Conservation (phyloP, 306 rosid species). For the Gastrolobium villosum region DNA sequence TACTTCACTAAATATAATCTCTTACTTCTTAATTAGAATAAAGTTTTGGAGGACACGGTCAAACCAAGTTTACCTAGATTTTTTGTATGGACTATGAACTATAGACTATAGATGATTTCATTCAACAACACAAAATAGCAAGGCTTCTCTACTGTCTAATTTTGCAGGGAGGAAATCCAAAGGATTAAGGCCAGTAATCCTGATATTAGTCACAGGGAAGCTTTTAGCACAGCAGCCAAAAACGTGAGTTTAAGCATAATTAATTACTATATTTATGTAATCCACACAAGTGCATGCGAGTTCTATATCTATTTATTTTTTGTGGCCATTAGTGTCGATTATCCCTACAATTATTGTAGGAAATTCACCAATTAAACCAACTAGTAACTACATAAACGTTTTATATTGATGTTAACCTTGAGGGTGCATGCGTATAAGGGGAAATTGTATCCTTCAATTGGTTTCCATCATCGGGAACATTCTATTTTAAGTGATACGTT, state of each 20-base stretch:
- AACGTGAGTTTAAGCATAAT: conserved; percentile 69
- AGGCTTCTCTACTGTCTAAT: conserved; percentile 3
- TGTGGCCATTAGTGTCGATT: not conserved
- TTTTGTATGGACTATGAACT: not conserved
- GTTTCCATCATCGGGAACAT: not conserved
- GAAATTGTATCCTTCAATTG: not conserved
- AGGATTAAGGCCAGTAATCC: conserved; percentile 97
- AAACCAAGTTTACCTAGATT: not conserved
- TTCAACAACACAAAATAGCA: conserved; percentile 18
- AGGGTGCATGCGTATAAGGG: not conserved
- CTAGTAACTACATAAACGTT: not conserved
- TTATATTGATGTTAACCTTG: not conserved
- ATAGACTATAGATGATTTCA: not conserved
- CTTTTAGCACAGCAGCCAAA: conserved; percentile 97
- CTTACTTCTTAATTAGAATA: not conserved
- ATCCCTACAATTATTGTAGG: not conserved
- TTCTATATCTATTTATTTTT: not conserved
- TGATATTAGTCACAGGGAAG: conserved; percentile 95
- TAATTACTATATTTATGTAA: not conserved
- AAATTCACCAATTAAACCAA: not conserved
- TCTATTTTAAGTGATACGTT: not conserved
- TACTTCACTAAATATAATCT: not conserved
- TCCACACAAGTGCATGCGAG: not conserved
- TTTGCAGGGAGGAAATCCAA: conserved; percentile 94
- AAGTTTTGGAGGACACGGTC: not conserved